phyloP scores from a whole-genome alignment of 805 yeast species.

The Pichia phayaonensis region DNA sequence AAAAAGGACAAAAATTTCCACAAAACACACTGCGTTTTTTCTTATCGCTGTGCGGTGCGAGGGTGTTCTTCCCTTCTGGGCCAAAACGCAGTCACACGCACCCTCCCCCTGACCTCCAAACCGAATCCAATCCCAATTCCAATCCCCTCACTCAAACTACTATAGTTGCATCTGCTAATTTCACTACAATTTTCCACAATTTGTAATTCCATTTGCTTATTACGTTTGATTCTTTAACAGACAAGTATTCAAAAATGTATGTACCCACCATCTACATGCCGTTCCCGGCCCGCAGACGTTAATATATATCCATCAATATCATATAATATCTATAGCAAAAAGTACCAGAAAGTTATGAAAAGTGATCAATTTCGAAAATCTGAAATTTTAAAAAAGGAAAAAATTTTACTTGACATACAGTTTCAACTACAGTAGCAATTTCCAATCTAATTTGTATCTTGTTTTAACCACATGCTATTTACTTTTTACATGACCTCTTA shows the following conservation, averaged over 20 bases:
- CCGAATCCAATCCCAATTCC: neutral
- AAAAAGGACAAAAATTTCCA: neutral
- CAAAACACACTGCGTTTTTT: neutral
- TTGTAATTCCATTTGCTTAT: neutral
- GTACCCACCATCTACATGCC: slow-evolving; percentile 1
- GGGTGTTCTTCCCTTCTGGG: neutral
- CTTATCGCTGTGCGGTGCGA: slow-evolving; percentile 6
- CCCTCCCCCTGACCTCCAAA: neutral
- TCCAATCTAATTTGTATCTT: too few relatives aligned
- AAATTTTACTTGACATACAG: too few relatives aligned
- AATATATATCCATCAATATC: too few relatives aligned
- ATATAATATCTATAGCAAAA: too few relatives aligned
- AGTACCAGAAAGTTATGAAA: too few relatives aligned
- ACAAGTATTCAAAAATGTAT: slow-evolving; percentile 13
- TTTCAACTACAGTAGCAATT: too few relatives aligned
- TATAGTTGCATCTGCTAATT: neutral
- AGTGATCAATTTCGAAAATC: too few relatives aligned
- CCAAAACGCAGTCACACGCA: slow-evolving; percentile 5
- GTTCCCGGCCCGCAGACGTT: neutral
- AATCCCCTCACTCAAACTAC: neutral
- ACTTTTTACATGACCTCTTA: too few relatives aligned
- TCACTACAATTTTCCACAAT: neutral
- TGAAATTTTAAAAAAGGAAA: too few relatives aligned
- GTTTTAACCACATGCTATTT: too few relatives aligned
- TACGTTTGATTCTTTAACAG: neutral